phyloP scores from a whole-genome alignment of 306 rosid species.

The Abrus pulchellus region DNA sequence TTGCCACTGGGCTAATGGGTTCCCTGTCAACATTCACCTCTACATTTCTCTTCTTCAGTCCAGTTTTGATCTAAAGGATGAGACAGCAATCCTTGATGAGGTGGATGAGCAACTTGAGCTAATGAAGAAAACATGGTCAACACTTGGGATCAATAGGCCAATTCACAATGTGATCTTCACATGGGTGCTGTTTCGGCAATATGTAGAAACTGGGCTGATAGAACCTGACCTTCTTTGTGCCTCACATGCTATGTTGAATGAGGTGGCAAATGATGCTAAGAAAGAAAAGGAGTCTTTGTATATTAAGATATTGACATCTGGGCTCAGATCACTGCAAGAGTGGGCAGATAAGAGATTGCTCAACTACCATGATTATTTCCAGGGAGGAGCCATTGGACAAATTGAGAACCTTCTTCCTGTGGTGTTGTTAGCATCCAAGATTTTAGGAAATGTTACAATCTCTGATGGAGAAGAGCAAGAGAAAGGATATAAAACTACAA shows the following conservation, averaged over 20 bases:
- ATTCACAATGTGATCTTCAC: slow-evolving; percentile 79
- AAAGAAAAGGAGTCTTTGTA: slow-evolving; percentile 64
- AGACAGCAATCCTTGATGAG: slow-evolving; percentile 83
- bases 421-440: slow-evolving; percentile 65
- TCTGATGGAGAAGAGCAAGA: slow-evolving; percentile 52
- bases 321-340: slow-evolving; percentile 63
- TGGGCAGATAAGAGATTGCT: slow-evolving; percentile 86
- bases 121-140: slow-evolving; percentile 91
- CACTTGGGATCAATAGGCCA: slow-evolving; percentile 73
- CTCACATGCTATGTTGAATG: slow-evolving; percentile 74
- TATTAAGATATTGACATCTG: slow-evolving; percentile 64
- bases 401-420: slow-evolving; percentile 88
- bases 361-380: slow-evolving; percentile 74
- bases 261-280: slow-evolving; percentile 76
- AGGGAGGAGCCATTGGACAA: slow-evolving; percentile 62
- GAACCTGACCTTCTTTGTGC: slow-evolving; percentile 87
- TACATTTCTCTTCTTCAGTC: slow-evolving; percentile 76
- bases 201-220: slow-evolving; percentile 65
- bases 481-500: slow-evolving; percentile 46
- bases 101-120: slow-evolving; percentile 88
- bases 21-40: slow-evolving; percentile 79
- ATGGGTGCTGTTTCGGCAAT: slow-evolving; percentile 82
- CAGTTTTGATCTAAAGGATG: slow-evolving; percentile 73
- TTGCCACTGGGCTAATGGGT: slow-evolving; percentile 97
- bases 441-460: slow-evolving; percentile 60